Evolutionary conservation across 75 land plant species (phyloP), one percentile per base, ranked within the genome.

Genomic region (Azolla pinnata): DNA sequence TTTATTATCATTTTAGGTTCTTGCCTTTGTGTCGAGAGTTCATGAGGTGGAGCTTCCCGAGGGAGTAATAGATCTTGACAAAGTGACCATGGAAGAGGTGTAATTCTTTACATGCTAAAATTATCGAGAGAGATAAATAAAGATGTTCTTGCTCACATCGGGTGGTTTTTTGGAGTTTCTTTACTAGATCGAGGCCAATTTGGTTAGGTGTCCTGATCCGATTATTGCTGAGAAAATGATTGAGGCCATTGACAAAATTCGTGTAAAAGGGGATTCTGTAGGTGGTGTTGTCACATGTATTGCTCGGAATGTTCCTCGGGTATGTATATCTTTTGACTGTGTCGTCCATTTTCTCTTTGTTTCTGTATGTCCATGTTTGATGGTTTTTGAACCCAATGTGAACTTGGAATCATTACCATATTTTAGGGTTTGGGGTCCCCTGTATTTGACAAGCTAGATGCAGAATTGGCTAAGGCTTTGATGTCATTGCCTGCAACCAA

Each of bases 371-470:
- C n/a, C n/a, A n/a, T n/a, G n/a, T n/a, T n/a, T n/a, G n/a, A n/a
- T n/a, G n/a, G 42, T 38, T 38, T 38, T 38, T 38, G 42, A 7
- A 7, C 14, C 10, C 42, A 38, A 38, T 7, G 14, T 7, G 10
- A 14, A 18, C n/a, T 17, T 46, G 49, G 49, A 46, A 18, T 46
- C 21, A 4, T 52, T 31, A 0, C 24, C 67, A n/a, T n/a, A n/a
- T n/a, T n/a, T n/a, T n/a, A 90, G 99, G 99, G 99, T 1, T 79
- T 95, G 69, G 99, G 99, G 40, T 75, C 84, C 30, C 99, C 99
- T 12, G 99, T 90, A 23, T 95, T 95, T 82, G 99, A 95, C 61
- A 95, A 86, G 75, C 86, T 95, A 31, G 97, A 95, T 72, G 99
- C 99, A 35, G 90, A 90, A 72, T 67, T 95, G n/a, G 97, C 92